A percentile compares a stretch with the other conserved stretches of the same genome.
phyloP scores from a whole-genome alignment of 768 basidiomycete genomes.

The Antrodiella citrinella region DNA sequence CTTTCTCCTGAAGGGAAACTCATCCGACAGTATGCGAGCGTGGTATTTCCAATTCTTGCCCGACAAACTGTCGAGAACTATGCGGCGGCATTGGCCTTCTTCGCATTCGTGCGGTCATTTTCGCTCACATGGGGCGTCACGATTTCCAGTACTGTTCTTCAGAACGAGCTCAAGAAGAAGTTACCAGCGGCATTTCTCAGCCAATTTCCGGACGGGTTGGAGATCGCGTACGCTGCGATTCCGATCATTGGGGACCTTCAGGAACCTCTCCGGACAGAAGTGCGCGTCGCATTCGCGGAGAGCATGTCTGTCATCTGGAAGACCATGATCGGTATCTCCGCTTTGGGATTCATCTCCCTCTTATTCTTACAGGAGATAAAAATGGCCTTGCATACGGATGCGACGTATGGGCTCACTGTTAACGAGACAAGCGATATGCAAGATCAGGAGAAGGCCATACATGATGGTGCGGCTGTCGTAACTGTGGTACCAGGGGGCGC shows the following conservation, averaged over 20 bases:
- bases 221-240: conserved; percentile 15
- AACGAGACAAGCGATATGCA: too few relatives aligned
- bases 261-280: neutral
- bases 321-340: conserved; percentile 4
- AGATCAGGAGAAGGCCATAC: too few relatives aligned
- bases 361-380: conserved; percentile 1
- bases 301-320: conserved; percentile 1
- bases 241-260: conserved; percentile 11
- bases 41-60: conserved; percentile 9
- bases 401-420: conserved; percentile 4
- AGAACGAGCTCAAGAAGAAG: conserved; percentile 20
- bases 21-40: conserved; percentile 1
- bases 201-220: conserved; percentile 14
- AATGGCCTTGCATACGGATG: conserved; percentile 5
- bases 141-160: conserved; percentile 23
- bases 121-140: conserved; percentile 24
- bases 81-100: conserved; percentile 8
- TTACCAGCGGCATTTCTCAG: conserved; percentile 20
- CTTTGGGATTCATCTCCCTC: neutral
- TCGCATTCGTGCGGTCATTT: conserved; percentile 7
- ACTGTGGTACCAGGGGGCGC: too few relatives aligned
- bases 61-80: conserved; percentile 7
- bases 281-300: conserved; percentile 4
- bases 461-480: too few relatives aligned
- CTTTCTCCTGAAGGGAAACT: neutral